Conservation (phyloP, 345 rosid species). For the Arabis hirsuta region DNA sequence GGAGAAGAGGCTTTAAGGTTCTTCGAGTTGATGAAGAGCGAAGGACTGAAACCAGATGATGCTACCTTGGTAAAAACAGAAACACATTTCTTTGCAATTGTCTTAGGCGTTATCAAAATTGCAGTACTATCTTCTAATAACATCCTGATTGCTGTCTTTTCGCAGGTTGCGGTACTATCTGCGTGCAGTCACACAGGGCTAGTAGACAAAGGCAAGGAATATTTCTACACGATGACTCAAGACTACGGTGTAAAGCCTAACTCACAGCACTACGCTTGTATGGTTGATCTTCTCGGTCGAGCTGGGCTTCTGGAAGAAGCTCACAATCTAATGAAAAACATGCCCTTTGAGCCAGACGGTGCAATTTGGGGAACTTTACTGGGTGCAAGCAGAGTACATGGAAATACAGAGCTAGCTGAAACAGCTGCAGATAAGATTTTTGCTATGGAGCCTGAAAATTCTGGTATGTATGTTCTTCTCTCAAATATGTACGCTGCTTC, state of each 20-base stretch:
- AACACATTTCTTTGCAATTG: background rate
- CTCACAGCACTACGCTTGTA: slow-evolving; percentile 67
- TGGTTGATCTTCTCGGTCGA: slow-evolving; percentile 81
- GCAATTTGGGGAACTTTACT: slow-evolving; percentile 84
- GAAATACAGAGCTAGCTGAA: slow-evolving; percentile 65
- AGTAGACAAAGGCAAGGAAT: slow-evolving; percentile 57
- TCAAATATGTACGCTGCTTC: slow-evolving; percentile 71
- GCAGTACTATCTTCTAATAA: background rate
- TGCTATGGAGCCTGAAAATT: slow-evolving; percentile 69
- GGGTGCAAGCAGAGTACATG: slow-evolving; percentile 75
- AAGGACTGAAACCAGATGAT: slow-evolving; percentile 63
- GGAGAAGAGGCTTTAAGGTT: slow-evolving; percentile 58
- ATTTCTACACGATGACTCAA: slow-evolving; percentile 58
- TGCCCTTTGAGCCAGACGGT: slow-evolving; percentile 75
- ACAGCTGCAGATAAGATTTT: slow-evolving; percentile 64
- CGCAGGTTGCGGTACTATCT: slow-evolving; percentile 67
- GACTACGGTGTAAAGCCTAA: slow-evolving; percentile 61
- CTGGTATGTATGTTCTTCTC: slow-evolving; percentile 77
- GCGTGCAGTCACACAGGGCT: slow-evolving; percentile 76
- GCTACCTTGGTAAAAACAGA: slow-evolving; percentile 55
- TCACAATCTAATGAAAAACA: slow-evolving; percentile 53
- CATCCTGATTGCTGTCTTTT: slow-evolving; percentile 14
- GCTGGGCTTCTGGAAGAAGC: slow-evolving; percentile 73
- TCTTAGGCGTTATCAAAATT: background rate
- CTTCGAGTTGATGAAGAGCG: slow-evolving; percentile 62